Evolutionary conservation across 305 asterid species (phyloP).

Genomic region (Euphrasia arctica): DNA sequence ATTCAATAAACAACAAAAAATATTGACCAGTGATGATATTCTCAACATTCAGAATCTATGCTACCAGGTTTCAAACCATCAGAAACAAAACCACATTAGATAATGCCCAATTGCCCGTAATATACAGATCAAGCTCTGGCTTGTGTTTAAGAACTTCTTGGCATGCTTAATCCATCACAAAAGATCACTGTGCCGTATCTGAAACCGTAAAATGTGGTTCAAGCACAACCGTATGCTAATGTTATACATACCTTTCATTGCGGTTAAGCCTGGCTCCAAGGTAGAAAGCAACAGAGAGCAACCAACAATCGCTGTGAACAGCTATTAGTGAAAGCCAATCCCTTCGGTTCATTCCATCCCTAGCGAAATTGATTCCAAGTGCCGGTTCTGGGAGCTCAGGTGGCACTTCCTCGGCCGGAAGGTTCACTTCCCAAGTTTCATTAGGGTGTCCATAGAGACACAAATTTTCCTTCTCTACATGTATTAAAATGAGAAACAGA

Average conservation of each 20-base stretch:
- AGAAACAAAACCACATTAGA: constrained; percentile 9
- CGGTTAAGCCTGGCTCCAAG: constrained; percentile 78
- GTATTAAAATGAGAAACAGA: constrained; percentile 6
- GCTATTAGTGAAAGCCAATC: constrained; percentile 73
- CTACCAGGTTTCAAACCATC: constrained; percentile 2
- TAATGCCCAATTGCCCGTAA: not conserved
- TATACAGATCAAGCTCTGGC: not conserved
- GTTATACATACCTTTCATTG: constrained; percentile 51
- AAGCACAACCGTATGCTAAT: constrained; percentile 7
- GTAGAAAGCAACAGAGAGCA: constrained; percentile 80
- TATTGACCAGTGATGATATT: not conserved
- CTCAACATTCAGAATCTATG: constrained; percentile 9
- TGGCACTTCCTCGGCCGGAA: constrained; percentile 42
- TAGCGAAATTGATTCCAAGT: constrained; percentile 78
- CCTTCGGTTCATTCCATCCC: constrained; percentile 80
- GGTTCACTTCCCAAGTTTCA: constrained; percentile 82
- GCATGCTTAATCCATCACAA: not conserved
- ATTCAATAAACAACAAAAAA: not conserved
- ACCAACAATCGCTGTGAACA: constrained; percentile 42
- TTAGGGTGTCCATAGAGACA: constrained; percentile 78
- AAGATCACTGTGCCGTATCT: too few species aligned
- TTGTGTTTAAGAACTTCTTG: not conserved
- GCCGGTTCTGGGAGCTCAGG: constrained; percentile 94
- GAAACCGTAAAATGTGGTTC: constrained; percentile 15
- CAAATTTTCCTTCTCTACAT: constrained; percentile 77